These are phyloP conservation scores for Trichoderma arundinaceum DNA, from an alignment of 2,329 filamentous ascomycete species.

Conservation along the genomic window DNA sequence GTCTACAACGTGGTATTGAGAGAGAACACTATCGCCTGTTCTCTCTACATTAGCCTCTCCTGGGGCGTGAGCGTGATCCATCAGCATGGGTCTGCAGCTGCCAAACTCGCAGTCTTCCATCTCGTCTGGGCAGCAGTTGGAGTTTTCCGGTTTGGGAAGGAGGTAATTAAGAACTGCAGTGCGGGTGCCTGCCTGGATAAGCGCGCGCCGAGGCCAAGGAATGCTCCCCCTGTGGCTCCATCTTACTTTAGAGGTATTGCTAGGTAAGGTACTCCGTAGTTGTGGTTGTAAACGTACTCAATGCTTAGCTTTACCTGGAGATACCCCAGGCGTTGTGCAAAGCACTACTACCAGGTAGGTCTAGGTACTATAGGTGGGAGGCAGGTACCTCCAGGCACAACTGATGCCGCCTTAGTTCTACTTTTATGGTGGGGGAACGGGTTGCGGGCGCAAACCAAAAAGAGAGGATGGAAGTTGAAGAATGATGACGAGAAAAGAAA, in stretches of 20 bases:
- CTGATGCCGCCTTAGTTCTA: too few relatives aligned
- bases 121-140: conserved; percentile 5
- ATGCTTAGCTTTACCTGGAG: too few relatives aligned
- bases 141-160: conserved; percentile 4
- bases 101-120: background rate
- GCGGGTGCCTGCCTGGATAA: conserved; percentile 24
- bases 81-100: background rate
- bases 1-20: conserved; percentile 5
- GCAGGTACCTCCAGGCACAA: too few relatives aligned
- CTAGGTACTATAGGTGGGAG: too few relatives aligned
- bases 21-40: too few relatives aligned
- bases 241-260: background rate
- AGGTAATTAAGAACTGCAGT: background rate
- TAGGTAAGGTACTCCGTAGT: too few relatives aligned
- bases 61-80: conserved; percentile 15
- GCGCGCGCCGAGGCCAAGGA: conserved; percentile 17
- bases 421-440: too few relatives aligned
- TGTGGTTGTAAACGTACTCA: too few relatives aligned
- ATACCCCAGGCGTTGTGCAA: too few relatives aligned
- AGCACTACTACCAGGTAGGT: too few relatives aligned
- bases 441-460: background rate
- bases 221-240: conserved; percentile 11
- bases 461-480: background rate
- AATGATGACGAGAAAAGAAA: background rate
- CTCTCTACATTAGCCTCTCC: background rate